Base-by-base conservation (phyloP, 148 eudicot genomes). In the Camellia granthamiana region DNA sequence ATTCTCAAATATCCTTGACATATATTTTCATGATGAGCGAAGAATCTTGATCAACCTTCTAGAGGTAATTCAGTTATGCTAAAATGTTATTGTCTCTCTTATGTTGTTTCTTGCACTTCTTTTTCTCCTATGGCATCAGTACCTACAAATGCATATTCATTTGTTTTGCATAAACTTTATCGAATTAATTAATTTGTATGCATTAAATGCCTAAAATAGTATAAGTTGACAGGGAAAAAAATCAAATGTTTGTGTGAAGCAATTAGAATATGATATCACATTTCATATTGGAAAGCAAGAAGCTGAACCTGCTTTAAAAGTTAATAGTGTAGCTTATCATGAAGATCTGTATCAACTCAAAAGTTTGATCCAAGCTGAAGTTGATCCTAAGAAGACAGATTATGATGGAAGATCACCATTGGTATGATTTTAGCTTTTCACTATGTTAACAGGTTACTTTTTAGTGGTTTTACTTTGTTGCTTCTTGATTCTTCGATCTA, bases 251-350 rank as follows among this genome's bases (percentile, higher is more conserved):
- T 88, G 87, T 19, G 72, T 94, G 84, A 94, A 89, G 84, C 92
- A 89, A 83, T 79, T 91, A 64, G 97, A 92, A 86, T 82, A 94
- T 9, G 97, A 96, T 81, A 92, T 96, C 71, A 82, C 89, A 42
- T 86, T 88, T 82, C 99, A 91, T 82, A 89, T 96, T 52, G 94
- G 82, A 51, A 91, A 89, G 82, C 95, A 94, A 82, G 99, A 96
- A 81, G 93, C 99, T 51, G 97, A 96, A 84, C 97, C 94, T 90
- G 98, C 99, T 78, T 82, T 91, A 59, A 92, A 84, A 84, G 98
- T 96, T 67, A 96, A 94, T 75, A 89, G 81, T 84, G 88, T 92
- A 77, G 95, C 95, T 78, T 91, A 82, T 83, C 78, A 89, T 72
- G 99, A 95, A 10, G 98, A 94, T 78, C 72, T 94, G 43, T 78